These are phyloP conservation scores for Xylaria sp. DNA, from an alignment of 2,329 filamentous ascomycete genomes.

Conservation along the genomic window DNA sequence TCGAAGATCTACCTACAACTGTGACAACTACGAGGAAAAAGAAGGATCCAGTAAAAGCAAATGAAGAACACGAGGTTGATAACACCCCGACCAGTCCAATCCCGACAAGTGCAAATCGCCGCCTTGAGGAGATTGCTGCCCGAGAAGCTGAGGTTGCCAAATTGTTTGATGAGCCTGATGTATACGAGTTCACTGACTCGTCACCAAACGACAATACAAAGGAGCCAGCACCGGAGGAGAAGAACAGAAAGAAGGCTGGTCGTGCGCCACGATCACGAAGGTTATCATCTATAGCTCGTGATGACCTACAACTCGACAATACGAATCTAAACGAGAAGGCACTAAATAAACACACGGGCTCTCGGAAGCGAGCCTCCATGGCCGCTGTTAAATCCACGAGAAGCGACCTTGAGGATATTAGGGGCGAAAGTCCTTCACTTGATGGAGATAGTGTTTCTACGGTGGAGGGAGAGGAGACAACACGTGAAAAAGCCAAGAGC, in stretches of 20 bases:
- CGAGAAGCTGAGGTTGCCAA: conserved; percentile 48
- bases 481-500: conserved; percentile 50
- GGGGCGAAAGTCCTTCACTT: conserved; percentile 31
- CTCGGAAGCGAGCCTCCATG: conserved; percentile 59
- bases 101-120: conserved; percentile 41
- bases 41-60: conserved; percentile 51
- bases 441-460: conserved; percentile 52
- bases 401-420: conserved; percentile 43
- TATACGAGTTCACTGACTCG: conserved; percentile 66
- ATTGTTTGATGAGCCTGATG: conserved; percentile 53
- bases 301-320: conserved; percentile 49
- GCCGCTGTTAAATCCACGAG: conserved; percentile 52
- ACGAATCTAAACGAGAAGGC: conserved; percentile 43
- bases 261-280: conserved; percentile 54
- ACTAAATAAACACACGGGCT: conserved; percentile 35
- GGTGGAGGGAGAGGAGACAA: conserved; percentile 44
- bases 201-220: conserved; percentile 54
- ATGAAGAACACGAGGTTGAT: conserved; percentile 34
- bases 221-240: conserved; percentile 37
- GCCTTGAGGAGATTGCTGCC: conserved; percentile 48
- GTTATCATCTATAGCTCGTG: conserved; percentile 54
- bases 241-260: conserved; percentile 45
- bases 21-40: conserved; percentile 56
- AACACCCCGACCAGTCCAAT: conserved; percentile 29
- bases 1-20: conserved; percentile 49